A percentile compares a stretch with the other conserved stretches of the same genome.
These are phyloP conservation scores for Basidioascus undulatus DNA, from an alignment of 768 basidiomycete genomes.

Conservation along the genomic window DNA sequence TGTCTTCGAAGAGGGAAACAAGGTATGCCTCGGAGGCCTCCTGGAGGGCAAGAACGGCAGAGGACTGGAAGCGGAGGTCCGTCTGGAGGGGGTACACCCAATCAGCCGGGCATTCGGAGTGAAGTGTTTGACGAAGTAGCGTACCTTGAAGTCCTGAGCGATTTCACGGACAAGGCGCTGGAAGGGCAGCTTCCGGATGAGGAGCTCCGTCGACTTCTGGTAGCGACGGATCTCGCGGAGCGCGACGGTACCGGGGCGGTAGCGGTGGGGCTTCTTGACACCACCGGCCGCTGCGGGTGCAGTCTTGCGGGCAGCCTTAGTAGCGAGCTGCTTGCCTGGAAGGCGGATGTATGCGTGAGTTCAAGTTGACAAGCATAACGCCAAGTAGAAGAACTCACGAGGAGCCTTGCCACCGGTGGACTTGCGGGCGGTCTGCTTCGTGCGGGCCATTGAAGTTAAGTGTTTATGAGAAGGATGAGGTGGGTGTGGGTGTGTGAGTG, in stretches of 20 bases:
- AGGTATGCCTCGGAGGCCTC: constrained; percentile 43
- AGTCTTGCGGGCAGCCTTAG: constrained; percentile 84
- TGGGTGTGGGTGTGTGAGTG: too few relatives aligned
- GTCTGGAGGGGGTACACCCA: too few relatives aligned
- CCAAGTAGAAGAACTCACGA: constrained; percentile 36
- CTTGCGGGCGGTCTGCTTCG: constrained; percentile 15
- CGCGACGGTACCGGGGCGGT: constrained; percentile 54
- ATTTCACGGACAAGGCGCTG: constrained; percentile 30
- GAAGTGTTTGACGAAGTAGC: constrained; percentile 3
- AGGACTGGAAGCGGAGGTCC: constrained; percentile 52
- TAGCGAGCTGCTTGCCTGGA: constrained; percentile 81
- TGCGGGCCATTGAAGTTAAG: too few relatives aligned
- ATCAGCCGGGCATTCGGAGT: background rate
- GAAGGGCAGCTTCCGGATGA: constrained; percentile 31
- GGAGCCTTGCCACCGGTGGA: constrained; percentile 28
- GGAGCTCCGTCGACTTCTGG: constrained; percentile 28
- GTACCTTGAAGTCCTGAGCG: constrained; percentile 29
- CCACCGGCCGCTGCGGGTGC: constrained; percentile 67
- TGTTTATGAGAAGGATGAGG: too few relatives aligned
- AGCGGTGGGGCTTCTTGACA: constrained; percentile 63
- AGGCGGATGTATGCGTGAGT: constrained; percentile 3
- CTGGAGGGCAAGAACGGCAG: constrained; percentile 41
- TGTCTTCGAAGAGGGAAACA: constrained; percentile 46
- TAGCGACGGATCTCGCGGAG: constrained; percentile 41
- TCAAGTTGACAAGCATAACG: constrained; percentile 16